A percentile compares a stretch with the other conserved stretches of the same genome.
Evolutionary conservation across 2,329 filamentous ascomycete species (phyloP).

Genomic region (Colletotrichum sp.): DNA sequence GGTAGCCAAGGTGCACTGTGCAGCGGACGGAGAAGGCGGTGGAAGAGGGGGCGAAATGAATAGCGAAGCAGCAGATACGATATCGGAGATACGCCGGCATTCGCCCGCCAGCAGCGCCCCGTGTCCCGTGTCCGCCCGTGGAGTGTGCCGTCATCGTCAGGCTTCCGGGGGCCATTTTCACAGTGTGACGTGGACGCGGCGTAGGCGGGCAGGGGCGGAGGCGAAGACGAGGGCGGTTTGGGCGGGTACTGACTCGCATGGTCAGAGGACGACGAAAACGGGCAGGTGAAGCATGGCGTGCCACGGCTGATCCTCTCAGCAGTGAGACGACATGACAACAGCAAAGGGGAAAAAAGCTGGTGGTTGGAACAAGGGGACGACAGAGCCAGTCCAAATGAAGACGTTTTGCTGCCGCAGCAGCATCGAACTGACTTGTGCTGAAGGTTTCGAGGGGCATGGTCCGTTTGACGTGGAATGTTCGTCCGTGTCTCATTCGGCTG

Average conservation of each 20-base stretch:
- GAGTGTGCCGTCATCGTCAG: slow-evolving; percentile 4
- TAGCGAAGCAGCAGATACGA: slow-evolving; percentile 8
- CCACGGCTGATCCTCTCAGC: background rate
- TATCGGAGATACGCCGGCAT: slow-evolving; percentile 23
- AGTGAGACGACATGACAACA: background rate
- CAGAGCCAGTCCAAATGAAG: background rate
- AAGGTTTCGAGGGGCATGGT: background rate
- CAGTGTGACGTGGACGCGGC: slow-evolving; percentile 9
- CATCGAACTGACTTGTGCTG: background rate
- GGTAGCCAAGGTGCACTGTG: background rate
- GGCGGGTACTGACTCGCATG: slow-evolving; percentile 4
- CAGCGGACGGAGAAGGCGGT: background rate
- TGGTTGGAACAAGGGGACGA: background rate
- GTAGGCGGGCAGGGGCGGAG: background rate
- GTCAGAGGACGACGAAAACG: slow-evolving; percentile 11
- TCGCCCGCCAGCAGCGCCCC: background rate
- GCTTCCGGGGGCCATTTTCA: background rate
- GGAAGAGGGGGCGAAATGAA: background rate
- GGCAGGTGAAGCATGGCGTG: slow-evolving; percentile 10
- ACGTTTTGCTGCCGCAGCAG: background rate
- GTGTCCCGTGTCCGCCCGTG: background rate
- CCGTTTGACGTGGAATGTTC: background rate
- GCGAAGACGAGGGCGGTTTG: background rate
- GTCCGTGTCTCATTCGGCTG: slow-evolving; percentile 8
- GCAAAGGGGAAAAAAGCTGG: background rate